These are phyloP conservation scores for Rhododendron molle DNA, from an alignment of 148 eudicot species.

Conservation along the genomic window DNA sequence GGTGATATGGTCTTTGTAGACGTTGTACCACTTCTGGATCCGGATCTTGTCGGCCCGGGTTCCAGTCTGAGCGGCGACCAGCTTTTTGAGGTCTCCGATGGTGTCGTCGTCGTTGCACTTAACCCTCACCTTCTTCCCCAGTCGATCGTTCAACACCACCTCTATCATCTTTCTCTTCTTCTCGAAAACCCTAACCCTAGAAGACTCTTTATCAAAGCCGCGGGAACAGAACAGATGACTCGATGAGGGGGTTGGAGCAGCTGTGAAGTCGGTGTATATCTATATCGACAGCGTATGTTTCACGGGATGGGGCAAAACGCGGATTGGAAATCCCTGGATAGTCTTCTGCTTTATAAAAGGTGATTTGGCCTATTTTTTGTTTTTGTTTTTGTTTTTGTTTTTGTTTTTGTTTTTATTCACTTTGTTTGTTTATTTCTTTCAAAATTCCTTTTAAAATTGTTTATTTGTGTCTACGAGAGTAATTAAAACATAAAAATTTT, in stretches of 20 bases:
- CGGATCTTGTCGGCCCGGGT: slow-evolving; percentile 84
- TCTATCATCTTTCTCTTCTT: slow-evolving; percentile 53
- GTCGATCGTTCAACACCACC: slow-evolving; percentile 65
- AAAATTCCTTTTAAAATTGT: too few relatives aligned
- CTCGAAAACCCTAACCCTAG: background rate
- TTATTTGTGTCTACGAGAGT: too few relatives aligned
- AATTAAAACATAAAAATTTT: too few relatives aligned
- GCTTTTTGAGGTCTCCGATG: slow-evolving; percentile 88
- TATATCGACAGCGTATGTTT: background rate
- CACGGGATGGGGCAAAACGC: background rate
- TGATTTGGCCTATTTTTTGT: too few relatives aligned
- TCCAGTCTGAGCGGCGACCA: slow-evolving; percentile 91
- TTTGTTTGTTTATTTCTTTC: too few relatives aligned
- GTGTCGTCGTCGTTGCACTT: slow-evolving; percentile 98
- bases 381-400: too few relatives aligned
- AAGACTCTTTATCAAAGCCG: background rate
- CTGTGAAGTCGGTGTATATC: background rate
- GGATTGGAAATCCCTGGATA: background rate
- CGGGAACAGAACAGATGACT: background rate
- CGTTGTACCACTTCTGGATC: slow-evolving; percentile 94
- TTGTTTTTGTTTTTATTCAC: too few relatives aligned
- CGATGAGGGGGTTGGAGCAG: background rate
- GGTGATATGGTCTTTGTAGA: slow-evolving; percentile 92
- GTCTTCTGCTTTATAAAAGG: background rate
- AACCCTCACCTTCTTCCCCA: slow-evolving; percentile 82